A percentile compares a stretch with the other conserved stretches of the same genome.
phyloP scores from a whole-genome alignment of 352 stramenopile genomes.

The Globisporangium apiculatum region DNA sequence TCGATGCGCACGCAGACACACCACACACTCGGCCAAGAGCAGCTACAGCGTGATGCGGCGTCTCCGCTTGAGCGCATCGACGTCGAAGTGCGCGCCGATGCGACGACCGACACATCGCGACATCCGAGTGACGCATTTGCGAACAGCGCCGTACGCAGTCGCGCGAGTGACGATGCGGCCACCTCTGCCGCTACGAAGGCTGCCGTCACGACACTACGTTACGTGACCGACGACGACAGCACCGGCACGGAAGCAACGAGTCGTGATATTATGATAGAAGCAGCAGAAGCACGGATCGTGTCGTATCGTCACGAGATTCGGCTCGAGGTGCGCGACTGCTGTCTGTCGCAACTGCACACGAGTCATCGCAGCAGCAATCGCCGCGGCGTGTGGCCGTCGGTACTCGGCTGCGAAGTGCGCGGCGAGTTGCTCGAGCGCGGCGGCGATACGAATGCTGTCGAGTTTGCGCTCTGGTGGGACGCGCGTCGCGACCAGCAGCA shows the following conservation, averaged over 20 bases:
- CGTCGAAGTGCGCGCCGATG: no score
- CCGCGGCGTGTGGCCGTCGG: background rate
- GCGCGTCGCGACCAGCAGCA: constrained; percentile 28
- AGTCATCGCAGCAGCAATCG: background rate
- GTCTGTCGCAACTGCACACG: background rate
- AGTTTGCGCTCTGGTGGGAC: constrained; percentile 60
- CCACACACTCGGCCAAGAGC: background rate
- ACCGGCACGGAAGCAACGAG: no score
- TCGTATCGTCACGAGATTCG: constrained; percentile 14
- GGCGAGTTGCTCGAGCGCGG: constrained; percentile 19
- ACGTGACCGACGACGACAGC: no score
- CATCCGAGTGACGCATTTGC: background rate
- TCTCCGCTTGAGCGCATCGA: no score
- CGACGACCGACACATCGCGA: background rate
- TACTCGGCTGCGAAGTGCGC: constrained; percentile 39
- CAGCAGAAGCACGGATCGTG: background rate
- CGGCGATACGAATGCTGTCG: constrained; percentile 3
- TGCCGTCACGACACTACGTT: no score
- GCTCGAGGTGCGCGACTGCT: constrained; percentile 24
- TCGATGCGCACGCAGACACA: background rate
- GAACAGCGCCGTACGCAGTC: background rate
- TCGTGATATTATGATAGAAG: background rate
- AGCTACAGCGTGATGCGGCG: background rate
- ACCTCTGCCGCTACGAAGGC: no score
- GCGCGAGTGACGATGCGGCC: no score